Conservation (phyloP, 345 rosid species). For the Syzygium aromaticum region DNA sequence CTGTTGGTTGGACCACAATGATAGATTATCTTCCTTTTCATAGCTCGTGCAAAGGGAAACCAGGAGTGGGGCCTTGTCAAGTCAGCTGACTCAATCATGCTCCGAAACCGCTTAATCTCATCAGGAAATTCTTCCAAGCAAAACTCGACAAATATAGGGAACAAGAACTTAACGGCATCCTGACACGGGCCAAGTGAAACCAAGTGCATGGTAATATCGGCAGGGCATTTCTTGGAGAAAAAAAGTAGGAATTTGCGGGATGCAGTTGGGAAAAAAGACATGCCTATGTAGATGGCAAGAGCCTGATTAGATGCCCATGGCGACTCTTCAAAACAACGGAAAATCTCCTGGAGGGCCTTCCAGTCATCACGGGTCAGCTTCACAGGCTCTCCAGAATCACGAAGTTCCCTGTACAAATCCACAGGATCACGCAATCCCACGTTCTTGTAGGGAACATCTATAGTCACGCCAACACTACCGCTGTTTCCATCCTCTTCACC, state of each 20-base stretch:
- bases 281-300: conserved; percentile 76
- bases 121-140: conserved; percentile 72
- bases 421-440: conserved; percentile 38
- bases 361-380: conserved; percentile 30
- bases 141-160: conserved; percentile 80
- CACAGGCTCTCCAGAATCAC: conserved; percentile 18
- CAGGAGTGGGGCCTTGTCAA: conserved; percentile 81
- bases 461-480: conserved; percentile 5
- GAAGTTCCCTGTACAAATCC: conserved; percentile 49
- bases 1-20: conserved; percentile 98
- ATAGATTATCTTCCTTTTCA: conserved; percentile 81
- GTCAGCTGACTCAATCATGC: conserved; percentile 70
- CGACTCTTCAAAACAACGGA: conserved; percentile 39
- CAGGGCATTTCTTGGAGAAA: conserved; percentile 40
- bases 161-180: conserved; percentile 64
- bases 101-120: conserved; percentile 55
- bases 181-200: conserved; percentile 58
- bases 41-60: conserved; percentile 91
- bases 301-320: conserved; percentile 89
- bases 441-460: not conserved
- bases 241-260: conserved; percentile 35
- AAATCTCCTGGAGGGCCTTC: conserved; percentile 39
- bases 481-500: conserved; percentile 6
- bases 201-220: conserved; percentile 34
- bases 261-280: conserved; percentile 81